phyloP scores from a whole-genome alignment of 2,329 filamentous ascomycete species.

The Ceratocystis huliohia region DNA sequence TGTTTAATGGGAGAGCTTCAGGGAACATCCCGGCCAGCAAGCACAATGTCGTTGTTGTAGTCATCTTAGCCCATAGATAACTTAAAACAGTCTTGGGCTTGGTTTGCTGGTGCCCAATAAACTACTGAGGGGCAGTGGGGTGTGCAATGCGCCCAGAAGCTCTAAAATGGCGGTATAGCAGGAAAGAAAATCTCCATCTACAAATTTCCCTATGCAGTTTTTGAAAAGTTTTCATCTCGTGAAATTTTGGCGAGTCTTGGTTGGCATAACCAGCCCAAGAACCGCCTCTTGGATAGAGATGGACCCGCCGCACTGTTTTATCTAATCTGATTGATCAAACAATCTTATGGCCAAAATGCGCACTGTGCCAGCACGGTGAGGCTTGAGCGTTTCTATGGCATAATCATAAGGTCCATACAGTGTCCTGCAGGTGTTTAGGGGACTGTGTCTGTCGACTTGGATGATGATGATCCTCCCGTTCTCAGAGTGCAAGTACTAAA shows the following conservation, averaged over 20 bases:
- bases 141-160: not conserved
- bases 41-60: conserved; percentile 11
- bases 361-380: not conserved
- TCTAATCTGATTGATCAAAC: conserved; percentile 18
- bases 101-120: not conserved
- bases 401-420: too few species aligned
- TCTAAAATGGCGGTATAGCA: not conserved
- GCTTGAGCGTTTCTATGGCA: not conserved
- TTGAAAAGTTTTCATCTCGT: conserved; percentile 1
- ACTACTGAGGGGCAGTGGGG: not conserved
- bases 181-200: not conserved
- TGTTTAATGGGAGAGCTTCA: conserved; percentile 5
- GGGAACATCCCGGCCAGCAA: conserved; percentile 7
- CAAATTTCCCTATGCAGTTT: not conserved
- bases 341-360: not conserved
- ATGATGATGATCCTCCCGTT: not conserved
- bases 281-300: not conserved
- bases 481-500: not conserved
- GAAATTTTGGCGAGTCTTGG: conserved; percentile 1
- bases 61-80: not conserved
- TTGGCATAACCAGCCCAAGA: not conserved
- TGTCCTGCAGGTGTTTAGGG: too few species aligned
- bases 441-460: too few species aligned
- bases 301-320: not conserved
- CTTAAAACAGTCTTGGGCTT: not conserved